Evolutionary conservation across 2,329 filamentous ascomycete species (phyloP).

Genomic region (Phialocephala sp.): DNA sequence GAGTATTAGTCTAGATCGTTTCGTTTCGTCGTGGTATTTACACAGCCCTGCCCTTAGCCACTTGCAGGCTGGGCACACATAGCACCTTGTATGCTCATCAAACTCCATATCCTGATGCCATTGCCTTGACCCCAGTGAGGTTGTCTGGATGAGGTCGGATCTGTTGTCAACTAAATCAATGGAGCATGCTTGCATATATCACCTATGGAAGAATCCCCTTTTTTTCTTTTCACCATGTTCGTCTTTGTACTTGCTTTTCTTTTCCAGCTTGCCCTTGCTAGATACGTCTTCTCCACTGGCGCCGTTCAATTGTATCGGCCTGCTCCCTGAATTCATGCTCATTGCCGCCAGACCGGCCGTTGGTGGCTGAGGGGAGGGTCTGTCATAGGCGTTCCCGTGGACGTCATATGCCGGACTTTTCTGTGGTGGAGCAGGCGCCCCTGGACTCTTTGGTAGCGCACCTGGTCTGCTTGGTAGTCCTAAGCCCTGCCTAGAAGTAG

Average conservation of each 20-base stretch:
- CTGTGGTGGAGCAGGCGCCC: slow-evolving; percentile 32
- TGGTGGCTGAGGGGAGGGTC: slow-evolving; percentile 37
- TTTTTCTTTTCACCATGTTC: slow-evolving; percentile 59
- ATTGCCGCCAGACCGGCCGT: slow-evolving; percentile 36
- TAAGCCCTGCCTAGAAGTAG: slow-evolving; percentile 25
- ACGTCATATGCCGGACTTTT: slow-evolving; percentile 29
- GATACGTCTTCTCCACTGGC: slow-evolving; percentile 34
- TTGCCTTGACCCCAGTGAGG: background rate
- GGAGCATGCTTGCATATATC: slow-evolving; percentile 45
- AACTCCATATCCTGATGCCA: background rate
- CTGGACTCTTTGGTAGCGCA: slow-evolving; percentile 40
- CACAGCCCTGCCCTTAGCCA: background rate
- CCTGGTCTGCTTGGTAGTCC: slow-evolving; percentile 31
- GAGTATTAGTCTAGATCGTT: slow-evolving; percentile 4
- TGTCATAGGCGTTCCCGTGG: slow-evolving; percentile 27
- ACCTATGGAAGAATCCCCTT: slow-evolving; percentile 60
- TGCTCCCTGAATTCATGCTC: slow-evolving; percentile 36
- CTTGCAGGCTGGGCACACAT: background rate
- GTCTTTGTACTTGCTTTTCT: slow-evolving; percentile 50
- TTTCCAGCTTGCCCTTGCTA: slow-evolving; percentile 51
- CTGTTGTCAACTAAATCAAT: background rate
- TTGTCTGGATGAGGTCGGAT: background rate
- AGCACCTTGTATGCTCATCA: background rate
- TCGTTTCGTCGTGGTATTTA: slow-evolving; percentile 4
- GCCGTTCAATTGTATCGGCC: slow-evolving; percentile 39